Evolutionary conservation across 2,329 filamentous ascomycete species (phyloP).

Genomic region (Colletotrichum ledebouriae): DNA sequence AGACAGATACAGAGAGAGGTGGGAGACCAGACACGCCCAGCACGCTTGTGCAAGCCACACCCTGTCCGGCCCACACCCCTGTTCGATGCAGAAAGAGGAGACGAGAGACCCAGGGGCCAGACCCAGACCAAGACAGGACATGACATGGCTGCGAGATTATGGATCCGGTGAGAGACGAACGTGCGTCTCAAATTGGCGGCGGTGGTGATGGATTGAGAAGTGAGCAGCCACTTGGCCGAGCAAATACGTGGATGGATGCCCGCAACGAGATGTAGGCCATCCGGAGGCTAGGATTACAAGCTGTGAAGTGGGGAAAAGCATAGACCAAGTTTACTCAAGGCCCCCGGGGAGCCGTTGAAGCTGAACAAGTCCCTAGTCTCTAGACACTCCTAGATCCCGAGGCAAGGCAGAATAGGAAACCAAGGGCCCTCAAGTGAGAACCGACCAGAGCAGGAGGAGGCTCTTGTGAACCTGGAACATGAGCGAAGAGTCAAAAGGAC

Average conservation of each 20-base stretch:
- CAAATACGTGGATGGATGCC: constrained; percentile 26
- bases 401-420: constrained; percentile 7
- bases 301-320: constrained; percentile 7
- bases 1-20: neutral
- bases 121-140: constrained; percentile 34
- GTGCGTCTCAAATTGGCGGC: constrained; percentile 40
- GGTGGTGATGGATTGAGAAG: constrained; percentile 39
- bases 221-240: constrained; percentile 37
- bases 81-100: constrained; percentile 39
- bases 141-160: constrained; percentile 40
- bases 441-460: constrained; percentile 24
- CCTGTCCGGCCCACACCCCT: constrained; percentile 39
- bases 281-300: constrained; percentile 14
- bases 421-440: neutral
- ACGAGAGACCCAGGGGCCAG: constrained; percentile 30
- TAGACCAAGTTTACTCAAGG: constrained; percentile 30
- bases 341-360: constrained; percentile 17
- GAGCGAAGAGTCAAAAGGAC: constrained; percentile 22
- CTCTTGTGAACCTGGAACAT: constrained; percentile 35
- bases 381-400: neutral
- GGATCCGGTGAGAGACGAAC: constrained; percentile 42
- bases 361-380: constrained; percentile 1
- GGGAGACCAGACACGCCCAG: constrained; percentile 38
- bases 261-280: constrained; percentile 21
- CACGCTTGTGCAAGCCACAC: constrained; percentile 38